Conservation (phyloP, 345 rosid species). For the Citrus hindsii region DNA sequence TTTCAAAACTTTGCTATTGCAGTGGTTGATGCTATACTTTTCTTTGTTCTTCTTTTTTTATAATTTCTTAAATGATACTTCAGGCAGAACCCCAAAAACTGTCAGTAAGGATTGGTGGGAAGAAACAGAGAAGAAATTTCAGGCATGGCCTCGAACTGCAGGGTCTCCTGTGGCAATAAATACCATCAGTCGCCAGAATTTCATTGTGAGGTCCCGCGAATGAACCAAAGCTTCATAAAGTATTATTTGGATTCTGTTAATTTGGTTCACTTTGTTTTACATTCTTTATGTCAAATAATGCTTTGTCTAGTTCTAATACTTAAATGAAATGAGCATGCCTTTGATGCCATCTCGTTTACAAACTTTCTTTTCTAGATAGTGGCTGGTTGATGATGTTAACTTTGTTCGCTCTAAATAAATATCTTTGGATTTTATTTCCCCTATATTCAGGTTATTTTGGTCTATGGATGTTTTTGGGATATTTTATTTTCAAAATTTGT, state of each 20-base stretch:
- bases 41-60: neutral
- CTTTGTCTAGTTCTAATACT: constrained; percentile 1
- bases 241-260: neutral
- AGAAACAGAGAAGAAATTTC: constrained; percentile 87
- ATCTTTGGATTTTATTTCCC: too few species aligned
- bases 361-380: neutral
- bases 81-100: constrained; percentile 77
- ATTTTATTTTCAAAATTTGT: too few species aligned
- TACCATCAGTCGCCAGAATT: constrained; percentile 89
- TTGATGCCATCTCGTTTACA: neutral
- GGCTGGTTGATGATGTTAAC: neutral
- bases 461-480: too few species aligned
- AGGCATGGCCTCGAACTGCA: constrained; percentile 97
- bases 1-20: neutral
- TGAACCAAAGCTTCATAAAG: constrained; percentile 15
- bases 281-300: neutral
- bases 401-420: too few species aligned
- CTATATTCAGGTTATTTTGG: too few species aligned
- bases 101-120: constrained; percentile 77
- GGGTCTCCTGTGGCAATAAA: constrained; percentile 96
- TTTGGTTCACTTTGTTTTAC: neutral
- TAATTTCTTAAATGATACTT: neutral
- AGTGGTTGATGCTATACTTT: neutral
- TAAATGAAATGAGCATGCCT: neutral
- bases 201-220: constrained; percentile 56